These are phyloP conservation scores for Oryza meyeriana DNA, from an alignment of 176 grass and related monocot genomes.

Conservation along the genomic window DNA sequence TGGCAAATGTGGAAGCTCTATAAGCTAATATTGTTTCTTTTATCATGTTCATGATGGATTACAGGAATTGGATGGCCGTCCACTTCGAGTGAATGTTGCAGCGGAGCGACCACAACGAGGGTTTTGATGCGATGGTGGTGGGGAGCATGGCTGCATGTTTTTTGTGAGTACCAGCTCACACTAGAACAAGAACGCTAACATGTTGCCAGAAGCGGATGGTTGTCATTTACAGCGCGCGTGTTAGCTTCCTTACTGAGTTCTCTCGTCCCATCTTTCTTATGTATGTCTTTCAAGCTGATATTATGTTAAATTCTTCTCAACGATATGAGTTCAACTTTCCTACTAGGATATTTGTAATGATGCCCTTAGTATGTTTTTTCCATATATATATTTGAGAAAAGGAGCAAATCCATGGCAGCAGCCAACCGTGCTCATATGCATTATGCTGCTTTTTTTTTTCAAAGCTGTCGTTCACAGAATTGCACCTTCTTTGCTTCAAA, in stretches of 20 bases:
- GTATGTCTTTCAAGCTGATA: conserved; percentile 17
- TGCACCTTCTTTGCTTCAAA: not conserved
- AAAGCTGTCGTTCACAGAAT: not conserved
- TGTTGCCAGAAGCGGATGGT: conserved; percentile 16
- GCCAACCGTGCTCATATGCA: not conserved
- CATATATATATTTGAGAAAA: not conserved
- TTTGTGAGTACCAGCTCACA: not conserved
- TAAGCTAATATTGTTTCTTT: not conserved
- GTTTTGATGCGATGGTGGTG: conserved; percentile 27
- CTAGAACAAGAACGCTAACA: not conserved
- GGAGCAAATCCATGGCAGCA: not conserved
- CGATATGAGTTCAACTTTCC: conserved; percentile 26
- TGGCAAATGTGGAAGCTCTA: not conserved
- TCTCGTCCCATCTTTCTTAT: not conserved
- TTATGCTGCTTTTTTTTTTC: not conserved
- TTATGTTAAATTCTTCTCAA: conserved; percentile 20
- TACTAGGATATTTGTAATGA: conserved; percentile 38
- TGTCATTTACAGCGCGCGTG: not conserved
- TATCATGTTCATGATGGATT: not conserved
- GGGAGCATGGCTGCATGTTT: conserved; percentile 18
- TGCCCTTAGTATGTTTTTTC: not conserved
- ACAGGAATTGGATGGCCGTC: conserved; percentile 70
- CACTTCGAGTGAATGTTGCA: conserved; percentile 75
- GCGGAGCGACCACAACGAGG: conserved; percentile 56
- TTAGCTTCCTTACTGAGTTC: conserved; percentile 23